These are phyloP conservation scores for Candida adriatica DNA, from an alignment of 805 yeast species.

Conservation along the genomic window DNA sequence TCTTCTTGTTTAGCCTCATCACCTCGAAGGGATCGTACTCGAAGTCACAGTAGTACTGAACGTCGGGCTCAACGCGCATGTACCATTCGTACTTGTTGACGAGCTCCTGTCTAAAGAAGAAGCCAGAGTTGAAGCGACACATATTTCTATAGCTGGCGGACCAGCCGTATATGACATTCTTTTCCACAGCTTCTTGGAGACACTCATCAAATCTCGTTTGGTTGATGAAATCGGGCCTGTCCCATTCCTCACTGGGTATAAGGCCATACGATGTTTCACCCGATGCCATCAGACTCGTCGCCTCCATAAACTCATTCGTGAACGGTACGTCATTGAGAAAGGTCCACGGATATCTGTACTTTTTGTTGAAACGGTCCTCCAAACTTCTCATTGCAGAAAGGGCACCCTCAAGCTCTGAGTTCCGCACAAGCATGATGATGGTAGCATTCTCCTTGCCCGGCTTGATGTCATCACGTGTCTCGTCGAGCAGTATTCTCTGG, in stretches of 20 bases:
- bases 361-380: conserved; percentile 66
- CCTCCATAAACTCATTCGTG: conserved; percentile 51
- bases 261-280: conserved; percentile 64
- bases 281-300: conserved; percentile 51
- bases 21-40: conserved; percentile 81
- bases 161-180: conserved; percentile 56
- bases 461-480: conserved; percentile 27
- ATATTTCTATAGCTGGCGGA: conserved; percentile 76
- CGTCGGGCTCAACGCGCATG: conserved; percentile 94
- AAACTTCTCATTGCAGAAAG: conserved; percentile 67
- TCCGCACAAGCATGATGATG: conserved; percentile 79
- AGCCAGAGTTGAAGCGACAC: conserved; percentile 94
- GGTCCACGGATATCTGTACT: conserved; percentile 71
- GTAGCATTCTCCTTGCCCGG: conserved; percentile 74
- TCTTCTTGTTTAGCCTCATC: conserved; percentile 68
- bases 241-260: conserved; percentile 69
- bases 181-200: conserved; percentile 35
- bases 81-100: conserved; percentile 75
- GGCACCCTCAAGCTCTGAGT: conserved; percentile 71
- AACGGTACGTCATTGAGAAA: conserved; percentile 72
- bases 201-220: conserved; percentile 42
- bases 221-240: conserved; percentile 68
- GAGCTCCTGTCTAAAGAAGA: conserved; percentile 73
- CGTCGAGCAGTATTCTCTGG: conserved; percentile 23
- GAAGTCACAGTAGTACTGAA: conserved; percentile 82